Base-by-base conservation (phyloP, 2,329 filamentous ascomycete species). In the Colletotrichum magnum region DNA sequence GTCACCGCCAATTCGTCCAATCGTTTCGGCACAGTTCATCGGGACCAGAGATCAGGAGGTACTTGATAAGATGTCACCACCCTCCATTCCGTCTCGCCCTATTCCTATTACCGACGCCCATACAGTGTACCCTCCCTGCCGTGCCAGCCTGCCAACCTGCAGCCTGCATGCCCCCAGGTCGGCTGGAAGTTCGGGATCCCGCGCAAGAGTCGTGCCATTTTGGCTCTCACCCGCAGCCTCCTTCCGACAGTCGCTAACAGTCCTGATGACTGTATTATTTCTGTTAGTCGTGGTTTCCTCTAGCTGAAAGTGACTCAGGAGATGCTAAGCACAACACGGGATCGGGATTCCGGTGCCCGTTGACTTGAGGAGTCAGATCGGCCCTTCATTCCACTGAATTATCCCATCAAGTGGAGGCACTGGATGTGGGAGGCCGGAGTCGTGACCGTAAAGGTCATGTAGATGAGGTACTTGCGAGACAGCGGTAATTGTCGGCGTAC, bases 31-130 rank as follows among this genome's bases (percentile, higher is more conserved):
- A 12, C 43, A 52, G 50, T 66, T 61, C 50, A 69, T 66, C 56
- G 58, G 62, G 43, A 61, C 59, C 18, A 53, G 36, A 62, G 66
- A 69, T 69, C 56, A 57, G 5, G 26, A 57, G 62, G 51, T 69
- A 69, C 67, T 66, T 69, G 67, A 69, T 69, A 69, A 69, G 62
- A 66, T 69, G 62, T 69, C 50, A 51, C 50, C 18, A 52, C 56
- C 50, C 43, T 32, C 67, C 56, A 60, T 66, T 26, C 24, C 54
- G 43, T 65, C 41, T 53, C 41, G 28, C 28, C 51, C 26, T 51
- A 64, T 64, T 64, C 51, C 26, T 51, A 64, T 64, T 64, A 58
- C 58, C 45, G 28, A 36, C 52, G 43, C 52, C 16, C 32, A 36
- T 39, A 26, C 47, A 53, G 43, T 6, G 32, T 36, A 36, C 32